Evolutionary conservation across 2,329 filamentous ascomycete species (phyloP).

Genomic region (Diplodia scrobiculata): DNA sequence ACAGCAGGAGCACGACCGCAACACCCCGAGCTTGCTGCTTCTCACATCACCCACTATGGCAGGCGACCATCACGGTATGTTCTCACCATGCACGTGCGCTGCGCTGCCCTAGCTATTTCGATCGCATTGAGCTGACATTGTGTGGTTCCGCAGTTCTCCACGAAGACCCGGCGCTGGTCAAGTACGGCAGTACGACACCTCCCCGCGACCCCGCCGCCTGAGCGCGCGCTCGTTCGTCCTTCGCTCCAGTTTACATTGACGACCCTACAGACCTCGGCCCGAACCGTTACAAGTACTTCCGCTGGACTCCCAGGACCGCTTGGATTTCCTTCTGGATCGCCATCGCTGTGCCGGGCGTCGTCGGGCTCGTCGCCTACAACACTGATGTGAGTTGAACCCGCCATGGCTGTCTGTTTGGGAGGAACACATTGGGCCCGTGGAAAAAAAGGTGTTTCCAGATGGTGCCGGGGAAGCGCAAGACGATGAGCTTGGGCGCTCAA

Average conservation of each 20-base stretch:
- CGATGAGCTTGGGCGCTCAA: background rate
- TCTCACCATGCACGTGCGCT: background rate
- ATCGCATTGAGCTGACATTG: constrained; percentile 9
- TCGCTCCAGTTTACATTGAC: constrained; percentile 13
- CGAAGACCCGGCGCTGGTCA: constrained; percentile 59
- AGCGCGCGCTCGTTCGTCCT: constrained; percentile 6
- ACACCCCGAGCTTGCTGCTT: constrained; percentile 4
- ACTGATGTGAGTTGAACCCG: constrained; percentile 72
- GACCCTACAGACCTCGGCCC: constrained; percentile 69
- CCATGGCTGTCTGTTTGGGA: background rate
- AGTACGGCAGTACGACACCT: constrained; percentile 55
- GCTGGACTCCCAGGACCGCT: constrained; percentile 84
- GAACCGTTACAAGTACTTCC: constrained; percentile 92
- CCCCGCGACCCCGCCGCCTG: constrained; percentile 33
- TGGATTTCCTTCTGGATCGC: constrained; percentile 78
- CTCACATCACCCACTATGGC: constrained; percentile 25
- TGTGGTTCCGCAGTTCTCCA: constrained; percentile 47
- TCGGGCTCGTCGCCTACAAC: constrained; percentile 73
- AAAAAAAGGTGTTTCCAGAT: background rate
- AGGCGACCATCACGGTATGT: constrained; percentile 25
- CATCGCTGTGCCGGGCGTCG: constrained; percentile 67
- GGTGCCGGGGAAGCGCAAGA: background rate
- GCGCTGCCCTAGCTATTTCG: too few relatives aligned
- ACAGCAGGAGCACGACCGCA: constrained; percentile 21
- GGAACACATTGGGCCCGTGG: background rate